phyloP scores from a whole-genome alignment of 768 basidiomycete species.

The Psilocybe tampanensis region DNA sequence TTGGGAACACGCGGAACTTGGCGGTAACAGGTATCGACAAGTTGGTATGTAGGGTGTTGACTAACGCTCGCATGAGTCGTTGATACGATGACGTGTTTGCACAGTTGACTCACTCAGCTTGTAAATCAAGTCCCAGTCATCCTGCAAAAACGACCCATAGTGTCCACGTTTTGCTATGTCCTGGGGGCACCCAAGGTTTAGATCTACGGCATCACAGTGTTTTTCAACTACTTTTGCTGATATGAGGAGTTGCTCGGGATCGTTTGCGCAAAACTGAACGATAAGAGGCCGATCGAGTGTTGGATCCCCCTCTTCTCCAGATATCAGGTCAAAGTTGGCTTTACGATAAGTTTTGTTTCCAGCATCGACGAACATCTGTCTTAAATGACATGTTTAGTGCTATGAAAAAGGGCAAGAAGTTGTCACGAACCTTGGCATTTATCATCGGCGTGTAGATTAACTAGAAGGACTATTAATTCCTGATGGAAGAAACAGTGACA shows the following conservation, averaged over 20 bases:
- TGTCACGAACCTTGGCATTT: conserved; percentile 71
- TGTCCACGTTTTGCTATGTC: conserved; percentile 87
- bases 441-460: conserved; percentile 99
- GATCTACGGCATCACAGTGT: conserved; percentile 90
- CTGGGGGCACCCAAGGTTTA: conserved; percentile 95
- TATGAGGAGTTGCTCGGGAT: conserved; percentile 73
- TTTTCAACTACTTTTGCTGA: conserved; percentile 78
- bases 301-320: conserved; percentile 83
- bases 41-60: conserved; percentile 83
- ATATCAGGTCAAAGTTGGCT: conserved; percentile 65
- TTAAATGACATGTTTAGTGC: conserved; percentile 1
- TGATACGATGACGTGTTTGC: too few relatives aligned
- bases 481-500: background rate
- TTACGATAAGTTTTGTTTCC: conserved; percentile 58
- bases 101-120: conserved; percentile 59
- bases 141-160: conserved; percentile 91
- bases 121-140: conserved; percentile 92
- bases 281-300: conserved; percentile 80
- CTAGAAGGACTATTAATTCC: conserved; percentile 33
- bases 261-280: conserved; percentile 93
- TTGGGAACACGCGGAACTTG: conserved; percentile 91
- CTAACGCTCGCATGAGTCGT: conserved; percentile 39
- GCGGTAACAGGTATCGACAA: conserved; percentile 93
- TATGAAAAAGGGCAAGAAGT: background rate
- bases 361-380: conserved; percentile 63